Evolutionary conservation across 257 asterid genomes (phyloP).

Genomic region (Solanum pennellii): DNA sequence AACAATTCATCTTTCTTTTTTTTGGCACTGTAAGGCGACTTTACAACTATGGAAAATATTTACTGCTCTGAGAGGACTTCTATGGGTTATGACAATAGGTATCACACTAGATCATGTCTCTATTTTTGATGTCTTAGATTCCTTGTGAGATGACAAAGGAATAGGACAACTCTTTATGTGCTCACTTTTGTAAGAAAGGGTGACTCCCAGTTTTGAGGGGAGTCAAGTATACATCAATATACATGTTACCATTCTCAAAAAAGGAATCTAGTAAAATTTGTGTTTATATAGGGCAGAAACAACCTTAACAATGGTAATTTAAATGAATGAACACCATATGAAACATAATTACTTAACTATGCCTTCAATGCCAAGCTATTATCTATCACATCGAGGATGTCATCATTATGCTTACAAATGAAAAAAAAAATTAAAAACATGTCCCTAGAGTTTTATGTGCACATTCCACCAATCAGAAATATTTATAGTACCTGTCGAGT

Average conservation of each 20-base stretch:
- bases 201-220: not conserved
- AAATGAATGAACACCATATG: not conserved
- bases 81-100: not conserved
- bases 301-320: not conserved
- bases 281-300: not conserved
- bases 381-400: not conserved
- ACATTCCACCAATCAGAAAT: not conserved
- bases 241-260: not conserved
- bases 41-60: not conserved
- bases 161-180: not conserved
- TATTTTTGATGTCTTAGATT: not conserved
- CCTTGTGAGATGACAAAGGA: not conserved
- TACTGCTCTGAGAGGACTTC: not conserved
- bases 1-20: not conserved
- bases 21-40: not conserved
- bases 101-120: not conserved
- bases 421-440: not conserved
- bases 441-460: not conserved
- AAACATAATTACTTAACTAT: not conserved
- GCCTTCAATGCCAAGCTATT: not conserved
- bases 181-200: not conserved
- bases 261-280: not conserved
- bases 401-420: not conserved
- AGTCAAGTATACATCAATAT: not conserved
- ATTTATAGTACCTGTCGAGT: constrained; percentile 54